A percentile compares a stretch with the other conserved stretches of the same genome.
phyloP scores from a whole-genome alignment of 202 grass and related monocot species.

The Cymbopogon flexuosus region DNA sequence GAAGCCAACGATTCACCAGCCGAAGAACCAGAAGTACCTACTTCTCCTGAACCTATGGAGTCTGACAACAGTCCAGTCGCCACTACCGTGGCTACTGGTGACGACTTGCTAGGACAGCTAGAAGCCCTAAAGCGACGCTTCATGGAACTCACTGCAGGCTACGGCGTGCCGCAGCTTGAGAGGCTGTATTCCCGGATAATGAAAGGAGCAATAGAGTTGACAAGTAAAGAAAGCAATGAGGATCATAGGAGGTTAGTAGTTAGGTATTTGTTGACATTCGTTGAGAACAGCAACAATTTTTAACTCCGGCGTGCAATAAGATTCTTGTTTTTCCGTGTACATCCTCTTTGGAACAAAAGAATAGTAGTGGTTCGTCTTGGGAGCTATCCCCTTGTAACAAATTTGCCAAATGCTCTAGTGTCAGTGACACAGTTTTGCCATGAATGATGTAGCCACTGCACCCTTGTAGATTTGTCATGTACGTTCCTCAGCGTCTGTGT shows the following conservation, averaged over 20 bases:
- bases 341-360: constrained; percentile 34
- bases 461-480: neutral
- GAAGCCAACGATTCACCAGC: constrained; percentile 31
- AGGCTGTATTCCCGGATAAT: constrained; percentile 72
- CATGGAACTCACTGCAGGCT: constrained; percentile 56
- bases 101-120: constrained; percentile 46
- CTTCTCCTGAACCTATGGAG: constrained; percentile 30
- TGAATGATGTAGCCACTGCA: constrained; percentile 13
- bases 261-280: constrained; percentile 81
- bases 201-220: constrained; percentile 50
- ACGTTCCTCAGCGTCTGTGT: neutral
- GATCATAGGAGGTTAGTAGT: constrained; percentile 61
- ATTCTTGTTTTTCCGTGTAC: constrained; percentile 45
- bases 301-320: constrained; percentile 41
- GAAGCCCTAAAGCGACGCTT: constrained; percentile 51
- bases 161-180: constrained; percentile 77
- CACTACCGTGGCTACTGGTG: neutral
- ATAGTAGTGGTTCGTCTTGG: constrained; percentile 22
- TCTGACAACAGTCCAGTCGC: constrained; percentile 28
- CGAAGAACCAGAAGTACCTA: constrained; percentile 40
- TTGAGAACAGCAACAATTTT: constrained; percentile 81
- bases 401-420: constrained; percentile 14
- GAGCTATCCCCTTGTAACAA: constrained; percentile 16
- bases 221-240: constrained; percentile 40
- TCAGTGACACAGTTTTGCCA: constrained; percentile 33